Conservation (phyloP, 805 yeast genomes). For the Cyberlindnera suaveolens region DNA sequence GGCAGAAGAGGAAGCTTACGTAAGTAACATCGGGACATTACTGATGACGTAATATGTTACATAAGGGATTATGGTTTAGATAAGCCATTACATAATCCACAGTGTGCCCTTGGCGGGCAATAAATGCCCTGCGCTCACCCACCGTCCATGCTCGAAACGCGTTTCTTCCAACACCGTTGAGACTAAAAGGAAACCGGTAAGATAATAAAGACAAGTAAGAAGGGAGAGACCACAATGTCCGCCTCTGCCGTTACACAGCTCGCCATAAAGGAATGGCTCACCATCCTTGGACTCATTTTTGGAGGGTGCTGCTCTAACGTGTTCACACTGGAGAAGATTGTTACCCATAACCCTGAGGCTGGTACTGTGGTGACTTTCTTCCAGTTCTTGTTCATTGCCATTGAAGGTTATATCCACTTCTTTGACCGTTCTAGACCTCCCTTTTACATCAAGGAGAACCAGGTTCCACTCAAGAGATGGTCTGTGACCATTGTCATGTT, state of each 20-base stretch:
- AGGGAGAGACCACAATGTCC: background rate
- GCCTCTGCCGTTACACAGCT: slow-evolving; percentile 11
- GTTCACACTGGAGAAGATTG: slow-evolving; percentile 49
- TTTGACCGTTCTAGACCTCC: slow-evolving; percentile 26
- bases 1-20: too few species aligned
- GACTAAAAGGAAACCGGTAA: too few species aligned
- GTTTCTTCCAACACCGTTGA: too few species aligned
- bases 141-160: too few species aligned
- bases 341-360: slow-evolving; percentile 30
- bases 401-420: slow-evolving; percentile 35
- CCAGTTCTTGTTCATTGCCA: slow-evolving; percentile 50
- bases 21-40: too few species aligned
- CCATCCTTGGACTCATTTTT: slow-evolving; percentile 35
- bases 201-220: background rate
- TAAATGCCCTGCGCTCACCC: too few species aligned
- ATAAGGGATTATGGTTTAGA: too few species aligned
- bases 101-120: too few species aligned
- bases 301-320: slow-evolving; percentile 77
- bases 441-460: slow-evolving; percentile 27
- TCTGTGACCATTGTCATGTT: slow-evolving; percentile 42
- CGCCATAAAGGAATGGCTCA: slow-evolving; percentile 19
- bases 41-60: too few species aligned
- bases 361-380: slow-evolving; percentile 52
- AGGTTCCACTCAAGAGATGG: slow-evolving; percentile 39
- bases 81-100: too few species aligned